Conservation (phyloP, 2,329 filamentous ascomycete species). For the Aspergillaceae sp. region DNA sequence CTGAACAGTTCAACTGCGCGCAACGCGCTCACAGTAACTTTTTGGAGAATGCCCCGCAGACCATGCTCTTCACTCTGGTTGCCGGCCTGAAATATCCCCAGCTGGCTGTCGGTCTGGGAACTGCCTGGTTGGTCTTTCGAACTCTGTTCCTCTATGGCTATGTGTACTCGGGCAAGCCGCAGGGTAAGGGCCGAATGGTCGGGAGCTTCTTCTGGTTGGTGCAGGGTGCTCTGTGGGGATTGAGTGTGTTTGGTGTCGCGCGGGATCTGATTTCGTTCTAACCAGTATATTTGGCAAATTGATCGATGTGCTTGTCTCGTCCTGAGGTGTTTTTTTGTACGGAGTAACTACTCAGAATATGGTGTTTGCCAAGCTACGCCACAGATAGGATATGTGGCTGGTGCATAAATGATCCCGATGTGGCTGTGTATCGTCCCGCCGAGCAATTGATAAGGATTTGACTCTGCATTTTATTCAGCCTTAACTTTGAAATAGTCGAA, state of each 20-base stretch:
- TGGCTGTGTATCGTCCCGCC: conserved; percentile 1
- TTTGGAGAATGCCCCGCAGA: conserved; percentile 49
- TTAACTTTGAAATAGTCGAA: too few relatives aligned
- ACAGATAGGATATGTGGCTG: neutral
- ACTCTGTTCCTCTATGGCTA: conserved; percentile 43
- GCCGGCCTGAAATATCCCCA: conserved; percentile 47
- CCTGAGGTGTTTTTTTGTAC: too few relatives aligned
- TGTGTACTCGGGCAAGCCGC: conserved; percentile 30
- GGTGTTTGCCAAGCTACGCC: too few relatives aligned
- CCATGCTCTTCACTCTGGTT: conserved; percentile 45
- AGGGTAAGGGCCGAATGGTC: conserved; percentile 29
- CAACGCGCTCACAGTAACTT: conserved; percentile 53
- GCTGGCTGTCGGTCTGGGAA: conserved; percentile 38
- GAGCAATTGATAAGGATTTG: too few relatives aligned
- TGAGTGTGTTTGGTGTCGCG: conserved; percentile 31
- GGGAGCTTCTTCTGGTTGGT: conserved; percentile 32
- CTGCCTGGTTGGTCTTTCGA: conserved; percentile 44
- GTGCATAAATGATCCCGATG: neutral
- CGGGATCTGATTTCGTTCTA: conserved; percentile 20
- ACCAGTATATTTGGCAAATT: neutral
- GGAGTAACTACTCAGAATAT: too few relatives aligned
- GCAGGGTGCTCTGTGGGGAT: conserved; percentile 33
- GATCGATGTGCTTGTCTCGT: too few relatives aligned
- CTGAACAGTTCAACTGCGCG: conserved; percentile 45
- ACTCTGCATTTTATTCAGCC: too few relatives aligned